Percentiles rank a stretch among this genome's conserved stretches.
Evolutionary conservation across 495 filamentous ascomycete species (phyloP).

Genomic region (Penicillium odoratum): DNA sequence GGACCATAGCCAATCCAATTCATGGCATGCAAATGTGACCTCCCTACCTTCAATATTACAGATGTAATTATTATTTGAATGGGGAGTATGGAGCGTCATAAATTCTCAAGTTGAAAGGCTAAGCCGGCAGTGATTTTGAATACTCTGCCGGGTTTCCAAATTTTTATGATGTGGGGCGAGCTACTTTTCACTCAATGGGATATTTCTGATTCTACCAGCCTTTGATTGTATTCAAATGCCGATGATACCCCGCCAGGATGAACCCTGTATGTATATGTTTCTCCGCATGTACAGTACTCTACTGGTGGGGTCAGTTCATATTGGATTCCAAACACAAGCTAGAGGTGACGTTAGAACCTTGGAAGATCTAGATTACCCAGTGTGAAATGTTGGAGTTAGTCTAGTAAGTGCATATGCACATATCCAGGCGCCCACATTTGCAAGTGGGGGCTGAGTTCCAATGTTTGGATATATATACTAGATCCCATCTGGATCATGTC

Average conservation of each 20-base stretch:
- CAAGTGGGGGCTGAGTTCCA: no score
- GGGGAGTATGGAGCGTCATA: background rate
- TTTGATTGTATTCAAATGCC: background rate
- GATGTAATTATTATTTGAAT: no score
- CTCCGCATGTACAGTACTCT: background rate
- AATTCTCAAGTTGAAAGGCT: background rate
- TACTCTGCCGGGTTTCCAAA: background rate
- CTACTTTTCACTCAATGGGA: background rate
- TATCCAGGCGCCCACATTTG: no score
- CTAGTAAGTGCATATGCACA: background rate
- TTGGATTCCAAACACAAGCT: background rate
- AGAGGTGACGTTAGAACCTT: background rate
- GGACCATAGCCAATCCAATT: no score
- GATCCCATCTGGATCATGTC: no score
- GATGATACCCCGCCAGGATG: background rate
- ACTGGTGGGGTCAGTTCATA: background rate
- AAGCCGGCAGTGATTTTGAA: background rate
- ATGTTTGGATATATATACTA: background rate
- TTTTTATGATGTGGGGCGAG: background rate
- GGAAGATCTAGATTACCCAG: no score
- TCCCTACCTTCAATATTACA: no score
- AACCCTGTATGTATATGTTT: background rate
- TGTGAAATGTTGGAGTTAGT: no score
- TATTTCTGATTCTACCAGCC: background rate
- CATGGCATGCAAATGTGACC: no score